Base-by-base conservation (phyloP, 192 early-diverging fungal genomes). In the Backusella morwellensis region DNA sequence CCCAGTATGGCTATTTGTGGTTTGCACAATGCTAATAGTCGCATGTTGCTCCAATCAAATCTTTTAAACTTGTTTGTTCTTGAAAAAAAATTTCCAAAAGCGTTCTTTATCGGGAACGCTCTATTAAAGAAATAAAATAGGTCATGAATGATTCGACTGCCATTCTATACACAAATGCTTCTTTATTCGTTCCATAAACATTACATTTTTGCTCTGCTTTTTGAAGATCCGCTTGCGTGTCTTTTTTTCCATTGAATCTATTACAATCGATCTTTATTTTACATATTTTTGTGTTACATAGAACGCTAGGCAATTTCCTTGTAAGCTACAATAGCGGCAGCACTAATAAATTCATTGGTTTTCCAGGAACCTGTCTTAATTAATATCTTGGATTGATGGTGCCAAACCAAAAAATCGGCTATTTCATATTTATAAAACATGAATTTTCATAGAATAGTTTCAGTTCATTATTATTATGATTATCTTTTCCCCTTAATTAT, bases 41-140 rank as follows among this genome's bases (percentile, higher is more conserved):
- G 40, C n/a, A 44, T 52, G 29, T 50, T 72, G 70, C 40, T 52
- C 44, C 47, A 73, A 54, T 52, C 72, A 50, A 36, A 52, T 29
- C 19, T 14, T 34, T 34, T 54, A 35, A 50, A 35, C 19, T 54
- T 52, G 70, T 72, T 52, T 52, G 70, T 23, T 42, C 56, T 63
- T 63, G 23, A 63, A 63, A 63, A 59, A 63, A 63, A 63, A 63
- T 63, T 63, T 63, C 56, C 56, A 63, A 63, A 63, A 63, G 3
- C 56, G 56, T 63, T 63, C 56, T 63, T 15, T 63, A 63, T 63
- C 56, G 56, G 56, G 56, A 63, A 63, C 56, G 56, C 56, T 63
- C 56, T 63, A 63, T 63, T 63, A 63, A 63, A 63, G 56, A 63
- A 63, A 63, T 63, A 11, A 63, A 63, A 63, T 63, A 11, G 56